Evolutionary conservation across 2,329 filamentous ascomycete genomes (phyloP).

Genomic region (Amauroascus niger): DNA sequence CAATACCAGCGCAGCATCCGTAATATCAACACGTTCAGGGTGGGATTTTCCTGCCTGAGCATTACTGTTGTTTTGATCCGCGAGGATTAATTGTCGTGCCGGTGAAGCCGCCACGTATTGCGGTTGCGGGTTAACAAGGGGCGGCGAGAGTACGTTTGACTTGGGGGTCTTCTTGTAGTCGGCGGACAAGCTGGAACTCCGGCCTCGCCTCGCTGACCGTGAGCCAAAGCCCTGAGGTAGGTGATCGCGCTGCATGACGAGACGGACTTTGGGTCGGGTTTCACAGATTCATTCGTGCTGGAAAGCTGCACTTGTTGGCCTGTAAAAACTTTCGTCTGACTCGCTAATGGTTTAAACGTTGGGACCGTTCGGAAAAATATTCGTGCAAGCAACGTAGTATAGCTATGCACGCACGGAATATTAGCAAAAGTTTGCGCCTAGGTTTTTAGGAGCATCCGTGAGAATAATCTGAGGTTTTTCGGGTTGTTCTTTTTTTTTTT

Average conservation of each 20-base stretch:
- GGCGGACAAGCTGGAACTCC: slow-evolving; percentile 34
- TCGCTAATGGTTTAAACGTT: background rate
- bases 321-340: background rate
- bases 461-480: background rate
- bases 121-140: slow-evolving; percentile 63
- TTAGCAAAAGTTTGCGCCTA: background rate
- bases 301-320: background rate
- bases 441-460: background rate
- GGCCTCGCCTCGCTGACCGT: slow-evolving; percentile 16
- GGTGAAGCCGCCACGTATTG: slow-evolving; percentile 82
- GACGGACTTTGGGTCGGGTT: background rate
- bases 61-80: slow-evolving; percentile 70
- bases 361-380: background rate
- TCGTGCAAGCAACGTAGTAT: background rate
- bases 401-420: background rate
- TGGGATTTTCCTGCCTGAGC: slow-evolving; percentile 41
- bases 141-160: slow-evolving; percentile 50
- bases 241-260: slow-evolving; percentile 14
- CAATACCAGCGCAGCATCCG: slow-evolving; percentile 60
- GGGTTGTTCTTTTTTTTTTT: background rate
- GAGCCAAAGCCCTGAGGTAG: slow-evolving; percentile 4
- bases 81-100: slow-evolving; percentile 83
- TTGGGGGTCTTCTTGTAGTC: slow-evolving; percentile 25
- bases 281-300: slow-evolving; percentile 2
- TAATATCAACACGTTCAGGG: slow-evolving; percentile 61